These are phyloP conservation scores for Acanthochlamys bracteata DNA, from an alignment of 106 monocot species.

Conservation along the genomic window DNA sequence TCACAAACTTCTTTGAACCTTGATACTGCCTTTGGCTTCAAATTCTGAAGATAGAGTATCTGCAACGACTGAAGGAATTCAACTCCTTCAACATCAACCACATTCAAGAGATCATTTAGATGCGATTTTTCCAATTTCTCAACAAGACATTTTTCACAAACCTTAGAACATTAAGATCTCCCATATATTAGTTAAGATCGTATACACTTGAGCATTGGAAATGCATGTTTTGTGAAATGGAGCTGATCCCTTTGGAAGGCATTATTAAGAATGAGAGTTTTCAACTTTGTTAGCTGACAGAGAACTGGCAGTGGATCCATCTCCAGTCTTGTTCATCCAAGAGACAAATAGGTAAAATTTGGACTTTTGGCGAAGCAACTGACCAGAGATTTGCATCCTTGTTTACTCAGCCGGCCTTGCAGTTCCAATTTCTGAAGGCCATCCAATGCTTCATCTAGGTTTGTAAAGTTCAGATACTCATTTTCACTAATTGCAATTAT, in stretches of 20 bases:
- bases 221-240: background rate
- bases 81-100: no score
- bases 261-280: background rate
- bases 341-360: background rate
- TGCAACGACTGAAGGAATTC: no score
- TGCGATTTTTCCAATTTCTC: background rate
- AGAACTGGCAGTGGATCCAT: background rate
- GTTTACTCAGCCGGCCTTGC: background rate
- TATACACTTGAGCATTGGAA: background rate
- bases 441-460: background rate
- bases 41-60: no score
- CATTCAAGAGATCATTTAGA: no score
- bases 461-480: background rate
- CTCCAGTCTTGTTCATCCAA: background rate
- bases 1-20: no score
- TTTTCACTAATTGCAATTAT: constrained; percentile 9
- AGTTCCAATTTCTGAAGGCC: background rate
- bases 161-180: background rate
- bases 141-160: background rate
- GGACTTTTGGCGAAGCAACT: background rate
- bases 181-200: background rate
- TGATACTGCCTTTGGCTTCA: no score
- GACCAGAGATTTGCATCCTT: background rate
- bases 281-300: background rate
- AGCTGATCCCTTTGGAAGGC: background rate